Percentiles rank a stretch among this genome's conserved stretches.
Conservation (phyloP, 257 asterid species). For the Capsicum rhomboideum region DNA sequence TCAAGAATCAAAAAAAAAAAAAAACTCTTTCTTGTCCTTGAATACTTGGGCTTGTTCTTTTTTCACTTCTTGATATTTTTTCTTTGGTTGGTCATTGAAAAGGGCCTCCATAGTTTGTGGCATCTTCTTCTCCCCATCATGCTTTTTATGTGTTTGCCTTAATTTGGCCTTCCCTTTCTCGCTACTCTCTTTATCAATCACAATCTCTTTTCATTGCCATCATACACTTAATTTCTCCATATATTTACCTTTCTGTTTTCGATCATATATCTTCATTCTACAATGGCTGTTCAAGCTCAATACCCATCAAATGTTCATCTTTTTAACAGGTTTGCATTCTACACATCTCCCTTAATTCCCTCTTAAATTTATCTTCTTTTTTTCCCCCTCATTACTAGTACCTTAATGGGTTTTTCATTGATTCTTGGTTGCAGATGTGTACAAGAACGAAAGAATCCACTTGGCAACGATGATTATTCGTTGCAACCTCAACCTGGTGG, state of each 20-base stretch:
- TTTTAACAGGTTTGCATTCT: conserved; percentile 24
- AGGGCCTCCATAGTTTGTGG: conserved; percentile 14
- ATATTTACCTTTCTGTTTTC: neutral
- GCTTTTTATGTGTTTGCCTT: conserved; percentile 27
- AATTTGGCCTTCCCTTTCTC: conserved; percentile 8
- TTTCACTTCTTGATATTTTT: neutral
- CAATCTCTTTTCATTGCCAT: neutral
- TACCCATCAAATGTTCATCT: conserved; percentile 34
- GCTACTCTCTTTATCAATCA: neutral
- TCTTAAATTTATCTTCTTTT: neutral
- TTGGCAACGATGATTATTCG: conserved; percentile 8
- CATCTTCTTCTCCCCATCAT: conserved; percentile 16
- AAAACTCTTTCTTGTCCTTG: neutral
- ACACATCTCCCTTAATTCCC: neutral
- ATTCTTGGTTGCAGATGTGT: conserved; percentile 14
- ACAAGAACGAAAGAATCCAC: conserved; percentile 23
- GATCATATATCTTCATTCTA: neutral
- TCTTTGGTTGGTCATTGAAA: conserved; percentile 5
- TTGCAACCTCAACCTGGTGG: conserved; percentile 18
- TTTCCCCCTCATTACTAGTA: neutral
- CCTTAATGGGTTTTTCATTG: neutral
- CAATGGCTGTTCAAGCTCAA: conserved; percentile 51
- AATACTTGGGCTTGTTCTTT: neutral
- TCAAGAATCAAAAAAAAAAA: neutral
- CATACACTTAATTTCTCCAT: too few species aligned